Evolutionary conservation across 768 basidiomycete species (phyloP).

Genomic region (Thelephora ganbajun): DNA sequence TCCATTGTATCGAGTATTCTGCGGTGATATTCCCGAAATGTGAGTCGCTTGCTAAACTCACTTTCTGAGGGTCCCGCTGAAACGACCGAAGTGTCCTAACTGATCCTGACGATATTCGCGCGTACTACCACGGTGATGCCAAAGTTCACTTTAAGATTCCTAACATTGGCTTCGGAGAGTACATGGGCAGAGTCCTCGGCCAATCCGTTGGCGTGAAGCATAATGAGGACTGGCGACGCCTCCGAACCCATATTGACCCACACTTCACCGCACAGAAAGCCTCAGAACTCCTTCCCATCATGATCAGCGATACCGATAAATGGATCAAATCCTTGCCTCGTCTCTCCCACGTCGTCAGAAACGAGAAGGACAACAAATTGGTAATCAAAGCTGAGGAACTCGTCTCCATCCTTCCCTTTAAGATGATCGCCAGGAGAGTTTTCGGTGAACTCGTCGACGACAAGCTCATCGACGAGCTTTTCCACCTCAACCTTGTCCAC

Average conservation of each 20-base stretch:
- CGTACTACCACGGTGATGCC: conserved; percentile 1
- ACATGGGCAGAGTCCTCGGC: conserved; percentile 4
- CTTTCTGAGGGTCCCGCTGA: neutral
- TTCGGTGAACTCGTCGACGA: conserved; percentile 2
- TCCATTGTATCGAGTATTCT: neutral
- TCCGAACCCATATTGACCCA: neutral
- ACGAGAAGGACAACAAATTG: neutral
- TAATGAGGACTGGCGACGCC: conserved; percentile 1
- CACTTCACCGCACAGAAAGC: conserved; percentile 1
- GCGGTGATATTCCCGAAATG: neutral
- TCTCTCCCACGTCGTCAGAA: neutral
- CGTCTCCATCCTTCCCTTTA: conserved; percentile 1
- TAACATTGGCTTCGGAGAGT: conserved; percentile 1
- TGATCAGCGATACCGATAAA: neutral
- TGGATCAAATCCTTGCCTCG: conserved; percentile 1
- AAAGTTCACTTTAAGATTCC: conserved; percentile 1
- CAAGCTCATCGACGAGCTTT: conserved; percentile 1
- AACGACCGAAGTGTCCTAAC: neutral
- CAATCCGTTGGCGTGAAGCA: neutral
- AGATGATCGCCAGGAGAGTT: conserved; percentile 1
- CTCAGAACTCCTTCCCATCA: neutral
- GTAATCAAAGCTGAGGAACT: conserved; percentile 1
- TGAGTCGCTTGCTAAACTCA: neutral
- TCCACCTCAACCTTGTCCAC: neutral
- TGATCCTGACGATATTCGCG: conserved; percentile 1